Base-by-base conservation (phyloP, 78 protist genomes). In the Parvularia atlantis region DNA sequence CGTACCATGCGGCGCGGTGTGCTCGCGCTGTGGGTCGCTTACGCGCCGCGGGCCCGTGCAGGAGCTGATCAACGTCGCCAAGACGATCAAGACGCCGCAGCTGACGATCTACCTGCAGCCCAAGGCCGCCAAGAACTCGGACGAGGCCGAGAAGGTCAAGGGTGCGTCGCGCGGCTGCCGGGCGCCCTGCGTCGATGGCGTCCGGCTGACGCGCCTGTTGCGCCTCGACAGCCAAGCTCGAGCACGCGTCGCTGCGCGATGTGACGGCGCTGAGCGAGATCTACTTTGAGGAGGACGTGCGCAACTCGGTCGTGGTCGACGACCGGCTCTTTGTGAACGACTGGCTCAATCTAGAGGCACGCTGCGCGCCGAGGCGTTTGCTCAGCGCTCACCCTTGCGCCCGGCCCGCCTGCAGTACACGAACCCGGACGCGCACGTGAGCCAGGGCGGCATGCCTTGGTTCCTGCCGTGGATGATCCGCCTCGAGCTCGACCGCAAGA, bases 11-110 rank as follows among this genome's bases (percentile, higher is more conserved):
- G 20, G 22, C 20, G 57, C 22, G 20, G 22, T 53, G 22, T 53
- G 57, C 57, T 53, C 10, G 4, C 6, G 9, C 63, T 62, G 13
- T n/a, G n/a, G n/a, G n/a, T 75, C 81, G 19, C 59, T 73, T 4
- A 84, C 57, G 91, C 10, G 87, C 82, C 54, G 89, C 91, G 9
- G 77, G 90, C 17, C 73, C 39, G 80, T 98, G 74, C 81, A 81
- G 71, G 99, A 98, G 84, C 61, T 98, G 44, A 93, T 98, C 85
- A 92, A 97, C 81, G 89, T 96, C 35, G 89, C 97, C 24, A 74
- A 87, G 79, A 78, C 61, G 20, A 71, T 70, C 14, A 88, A 89
- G 80, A 93, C 98, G 20, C 99, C 98, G 13, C 71, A 87, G 13
- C 77, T 96, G 53, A 66, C 82, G 1, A 83, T 96, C 24, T 89